phyloP scores from a whole-genome alignment of 345 rosid genomes.

The Aethionema arabicum region DNA sequence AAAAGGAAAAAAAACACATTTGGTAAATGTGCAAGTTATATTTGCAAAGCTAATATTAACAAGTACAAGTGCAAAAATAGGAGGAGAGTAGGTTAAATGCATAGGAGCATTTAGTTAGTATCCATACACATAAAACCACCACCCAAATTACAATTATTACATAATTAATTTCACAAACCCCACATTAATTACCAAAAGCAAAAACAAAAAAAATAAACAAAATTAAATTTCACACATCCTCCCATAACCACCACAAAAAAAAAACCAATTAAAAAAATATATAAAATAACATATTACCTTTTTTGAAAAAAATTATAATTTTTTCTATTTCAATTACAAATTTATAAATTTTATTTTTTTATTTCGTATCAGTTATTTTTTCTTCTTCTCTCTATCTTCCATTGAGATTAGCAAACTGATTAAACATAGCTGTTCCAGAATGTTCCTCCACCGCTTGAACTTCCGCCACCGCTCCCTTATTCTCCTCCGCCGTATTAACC shows the following conservation, averaged over 20 bases:
- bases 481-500: conserved; percentile 41
- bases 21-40: too few species aligned
- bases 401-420: conserved; percentile 57
- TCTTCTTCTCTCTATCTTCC: conserved; percentile 65
- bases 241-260: conserved; percentile 19
- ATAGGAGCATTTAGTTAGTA: conserved; percentile 20
- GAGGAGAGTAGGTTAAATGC: too few species aligned
- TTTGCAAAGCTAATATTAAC: too few species aligned
- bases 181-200: background rate
- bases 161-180: background rate
- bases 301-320: background rate
- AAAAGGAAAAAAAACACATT: too few species aligned
- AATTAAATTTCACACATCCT: conserved; percentile 17
- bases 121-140: conserved; percentile 33
- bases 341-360: background rate
- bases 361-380: conserved; percentile 19
- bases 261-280: conserved; percentile 6
- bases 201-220: background rate
- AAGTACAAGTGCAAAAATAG: too few species aligned
- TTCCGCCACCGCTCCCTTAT: conserved; percentile 40
- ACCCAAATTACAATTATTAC: conserved; percentile 25
- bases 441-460: conserved; percentile 48
- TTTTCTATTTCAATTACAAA: conserved; percentile 19
- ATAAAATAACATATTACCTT: conserved; percentile 24
- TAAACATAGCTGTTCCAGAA: conserved; percentile 67